Base-by-base conservation (phyloP, 2,329 filamentous ascomycete species). In the Fusarium hainanense region DNA sequence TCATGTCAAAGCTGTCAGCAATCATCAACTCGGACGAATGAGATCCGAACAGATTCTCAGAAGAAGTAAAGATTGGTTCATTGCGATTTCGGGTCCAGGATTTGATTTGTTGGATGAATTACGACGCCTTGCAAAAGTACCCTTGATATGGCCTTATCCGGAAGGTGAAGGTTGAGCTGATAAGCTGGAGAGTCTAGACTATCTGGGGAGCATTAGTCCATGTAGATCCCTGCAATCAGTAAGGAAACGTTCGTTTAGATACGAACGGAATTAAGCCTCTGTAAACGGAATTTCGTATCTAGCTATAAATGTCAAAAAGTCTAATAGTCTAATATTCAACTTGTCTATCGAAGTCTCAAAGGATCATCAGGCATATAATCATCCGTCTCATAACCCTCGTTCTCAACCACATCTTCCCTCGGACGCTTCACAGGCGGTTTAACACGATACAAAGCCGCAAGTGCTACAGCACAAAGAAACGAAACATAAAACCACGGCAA, bases 401-500 rank as follows among this genome's bases (percentile, higher is more conserved):
- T 70, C 10, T 63, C 69, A 3, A 51, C 52, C 6, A 25, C 30
- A 0, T 70, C 63, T 21, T 74, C 70, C 14, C 51, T 52, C 3
- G 34, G 47, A 11, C 58, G 56, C 56, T 71, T 75, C 60, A 68
- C 76, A 14, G 81, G 81, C 37, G 77, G 74, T 14, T 69, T 69
- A 5, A 82, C 78, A 49, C 81, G 77, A 14, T 74, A 55, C 10
- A 79, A 54, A 0, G 77, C 78, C 3, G 73, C 52, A 60, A 77
- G 74, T 8, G 78, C 71, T 2, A 79, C 3, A 3, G 47, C 50
- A 9, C 72, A 78, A 7, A 82, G 64, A 14, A 77, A 61, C 1
- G 76, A 75, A 18, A 82, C 66, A 50, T 83, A 83, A 48, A 82
- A 77, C 77, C 79, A 83, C 7, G 81, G 81, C 58, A 82, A 28